A percentile compares a stretch with the other conserved stretches of the same genome.
Evolutionary conservation across 139 green algal genomes (phyloP).

Genomic region (Zygnema cylindricum): DNA sequence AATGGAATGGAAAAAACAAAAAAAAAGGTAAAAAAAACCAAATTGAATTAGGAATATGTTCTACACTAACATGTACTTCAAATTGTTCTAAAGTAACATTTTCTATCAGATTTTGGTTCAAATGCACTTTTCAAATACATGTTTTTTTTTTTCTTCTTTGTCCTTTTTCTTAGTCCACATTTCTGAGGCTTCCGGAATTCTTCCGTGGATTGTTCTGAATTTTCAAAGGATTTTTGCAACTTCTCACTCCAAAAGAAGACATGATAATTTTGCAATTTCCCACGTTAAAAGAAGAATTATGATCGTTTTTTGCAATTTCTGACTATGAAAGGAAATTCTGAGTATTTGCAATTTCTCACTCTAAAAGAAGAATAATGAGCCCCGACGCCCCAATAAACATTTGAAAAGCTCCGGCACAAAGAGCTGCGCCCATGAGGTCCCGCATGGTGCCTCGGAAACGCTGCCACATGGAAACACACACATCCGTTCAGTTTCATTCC

Average conservation of each 20-base stretch:
- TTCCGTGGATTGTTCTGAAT: too few species aligned
- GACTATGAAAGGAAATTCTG: background rate
- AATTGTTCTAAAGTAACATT: background rate
- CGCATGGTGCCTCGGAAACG: constrained; percentile 15
- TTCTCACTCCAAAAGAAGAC: too few species aligned
- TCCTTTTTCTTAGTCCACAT: background rate
- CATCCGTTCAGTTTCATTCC: too few species aligned
- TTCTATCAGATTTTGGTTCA: background rate
- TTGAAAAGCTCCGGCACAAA: background rate
- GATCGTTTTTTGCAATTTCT: too few species aligned
- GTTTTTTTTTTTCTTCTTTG: background rate
- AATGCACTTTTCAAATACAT: background rate
- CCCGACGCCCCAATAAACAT: constrained; percentile 3
- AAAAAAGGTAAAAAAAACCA: background rate
- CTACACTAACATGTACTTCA: background rate
- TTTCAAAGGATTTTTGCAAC: too few species aligned
- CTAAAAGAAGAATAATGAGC: constrained; percentile 23
- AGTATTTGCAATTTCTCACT: background rate
- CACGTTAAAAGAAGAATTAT: too few species aligned
- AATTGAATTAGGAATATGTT: too few species aligned
- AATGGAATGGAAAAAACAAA: background rate
- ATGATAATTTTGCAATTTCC: too few species aligned
- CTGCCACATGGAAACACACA: constrained; percentile 9
- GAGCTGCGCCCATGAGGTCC: background rate
- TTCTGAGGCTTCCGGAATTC: too few species aligned